Conservation (phyloP, 2,329 filamentous ascomycete species). For the Pseudopithomyces chartarum region DNA sequence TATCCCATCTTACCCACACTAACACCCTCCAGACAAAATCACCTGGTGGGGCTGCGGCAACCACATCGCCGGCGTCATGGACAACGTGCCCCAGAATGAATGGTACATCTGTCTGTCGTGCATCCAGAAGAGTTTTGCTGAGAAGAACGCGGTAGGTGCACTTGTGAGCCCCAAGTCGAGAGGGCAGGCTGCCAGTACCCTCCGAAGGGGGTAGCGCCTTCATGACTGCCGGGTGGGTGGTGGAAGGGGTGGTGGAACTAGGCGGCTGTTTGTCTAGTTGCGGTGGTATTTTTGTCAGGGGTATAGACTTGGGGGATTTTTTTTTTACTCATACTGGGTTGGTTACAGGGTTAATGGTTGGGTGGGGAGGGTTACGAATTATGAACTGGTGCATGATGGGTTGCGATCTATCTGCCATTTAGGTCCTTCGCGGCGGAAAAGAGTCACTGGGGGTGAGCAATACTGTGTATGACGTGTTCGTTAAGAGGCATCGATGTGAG, state of each 20-base stretch:
- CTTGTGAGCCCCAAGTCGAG: constrained; percentile 67
- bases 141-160: constrained; percentile 50
- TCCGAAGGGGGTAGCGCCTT: constrained; percentile 56
- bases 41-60: constrained; percentile 70
- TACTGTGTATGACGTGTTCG: no score
- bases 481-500: no score
- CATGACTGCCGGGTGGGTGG: background rate
- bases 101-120: constrained; percentile 71
- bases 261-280: no score
- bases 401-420: no score
- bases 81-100: constrained; percentile 60
- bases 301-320: no score
- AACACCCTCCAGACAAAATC: constrained; percentile 53
- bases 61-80: constrained; percentile 67
- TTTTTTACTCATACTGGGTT: no score
- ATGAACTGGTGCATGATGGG: no score
- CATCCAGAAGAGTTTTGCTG: constrained; percentile 52
- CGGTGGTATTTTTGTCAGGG: no score
- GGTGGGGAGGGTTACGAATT: no score
- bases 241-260: background rate
- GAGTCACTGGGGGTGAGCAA: no score
- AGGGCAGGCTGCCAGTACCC: constrained; percentile 67
- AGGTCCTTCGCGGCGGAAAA: no score
- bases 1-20: background rate
- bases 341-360: no score